Base-by-base conservation (phyloP, 176 grass and related monocot genomes). In the Oryza nivara region DNA sequence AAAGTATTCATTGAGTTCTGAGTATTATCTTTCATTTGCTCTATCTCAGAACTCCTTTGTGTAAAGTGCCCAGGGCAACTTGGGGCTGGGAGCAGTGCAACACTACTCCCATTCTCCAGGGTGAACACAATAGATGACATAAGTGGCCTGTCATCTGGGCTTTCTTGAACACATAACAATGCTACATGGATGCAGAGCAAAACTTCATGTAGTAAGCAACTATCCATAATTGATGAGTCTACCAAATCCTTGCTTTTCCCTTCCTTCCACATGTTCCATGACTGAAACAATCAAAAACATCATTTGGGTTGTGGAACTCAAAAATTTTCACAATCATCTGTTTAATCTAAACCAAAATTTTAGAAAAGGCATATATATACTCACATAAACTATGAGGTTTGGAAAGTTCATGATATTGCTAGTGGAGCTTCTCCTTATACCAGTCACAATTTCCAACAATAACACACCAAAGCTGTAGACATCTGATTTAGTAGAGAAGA, bases 191-290 rank as follows among this genome's bases (percentile, higher is more conserved):
- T 43, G 8, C 41, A 43, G 8, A 43, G 41, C 8, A 43, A 1
- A 43, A 43, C 1, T 9, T 43, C 41, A 36, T 43, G 0, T 2
- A 9, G 41, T 43, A 43, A 43, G 41, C 41, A 9, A 9, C 41
- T 43, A 9, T 9, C 41, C 1, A 40, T 73, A 35, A 93, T 75
- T 64, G 25, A 78, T 16, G 72, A 54, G 5, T 90, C 81, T 38
- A 68, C 45, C 40, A 92, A n/a, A 4, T 92, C 88, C 9, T 46
- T 17, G 2, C 44, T 34, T 5, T 80, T 92, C 2, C 58, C 77
- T 76, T 90, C 85, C 8, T 85, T 84, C 91, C 91, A 93, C 36
- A 88, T 38, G 45, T 82, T 52, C 49, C 49, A 52, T 17, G 49
- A 5, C 49, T 52, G 49, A 52, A 17, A 17, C 15, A 52, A 52